Conservation (phyloP, 2,329 filamentous ascomycete genomes). For the Cladophialophora chaetospira region DNA sequence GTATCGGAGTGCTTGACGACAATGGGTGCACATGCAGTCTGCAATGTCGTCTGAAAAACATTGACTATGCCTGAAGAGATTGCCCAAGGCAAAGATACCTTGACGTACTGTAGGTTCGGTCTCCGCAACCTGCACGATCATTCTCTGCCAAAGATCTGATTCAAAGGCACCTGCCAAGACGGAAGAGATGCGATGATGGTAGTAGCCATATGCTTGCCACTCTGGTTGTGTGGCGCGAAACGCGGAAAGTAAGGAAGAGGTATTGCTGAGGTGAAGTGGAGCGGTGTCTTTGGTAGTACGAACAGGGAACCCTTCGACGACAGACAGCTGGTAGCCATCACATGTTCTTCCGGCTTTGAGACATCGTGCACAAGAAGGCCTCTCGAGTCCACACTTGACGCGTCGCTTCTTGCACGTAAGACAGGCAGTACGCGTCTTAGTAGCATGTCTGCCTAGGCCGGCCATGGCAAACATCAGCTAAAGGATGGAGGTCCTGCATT, state of each 20-base stretch:
- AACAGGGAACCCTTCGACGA: neutral
- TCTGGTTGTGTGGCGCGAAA: conserved; percentile 9
- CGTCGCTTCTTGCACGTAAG: conserved; percentile 4
- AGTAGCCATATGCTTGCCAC: conserved; percentile 6
- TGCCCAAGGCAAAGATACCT: conserved; percentile 6
- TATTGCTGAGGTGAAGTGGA: neutral
- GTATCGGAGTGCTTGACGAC: conserved; percentile 8
- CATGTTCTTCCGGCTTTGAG: neutral
- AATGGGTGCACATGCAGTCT: conserved; percentile 1
- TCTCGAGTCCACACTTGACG: conserved; percentile 1
- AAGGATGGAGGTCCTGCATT: neutral
- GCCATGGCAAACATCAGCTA: neutral
- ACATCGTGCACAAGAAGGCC: conserved; percentile 5
- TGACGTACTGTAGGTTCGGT: conserved; percentile 5
- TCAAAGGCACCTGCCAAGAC: conserved; percentile 4
- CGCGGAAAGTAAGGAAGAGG: conserved; percentile 4
- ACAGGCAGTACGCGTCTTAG: conserved; percentile 7
- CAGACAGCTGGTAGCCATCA: conserved; percentile 6
- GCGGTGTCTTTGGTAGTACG: neutral
- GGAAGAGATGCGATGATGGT: neutral
- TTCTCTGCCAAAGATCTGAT: conserved; percentile 1
- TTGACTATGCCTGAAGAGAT: conserved; percentile 7
- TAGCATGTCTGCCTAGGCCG: neutral
- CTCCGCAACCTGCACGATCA: conserved; percentile 2
- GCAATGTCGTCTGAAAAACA: neutral